A percentile compares a stretch with the other conserved stretches of the same genome.
Evolutionary conservation across 495 filamentous ascomycete species (phyloP).

Genomic region (Aspergillus kassunensis): DNA sequence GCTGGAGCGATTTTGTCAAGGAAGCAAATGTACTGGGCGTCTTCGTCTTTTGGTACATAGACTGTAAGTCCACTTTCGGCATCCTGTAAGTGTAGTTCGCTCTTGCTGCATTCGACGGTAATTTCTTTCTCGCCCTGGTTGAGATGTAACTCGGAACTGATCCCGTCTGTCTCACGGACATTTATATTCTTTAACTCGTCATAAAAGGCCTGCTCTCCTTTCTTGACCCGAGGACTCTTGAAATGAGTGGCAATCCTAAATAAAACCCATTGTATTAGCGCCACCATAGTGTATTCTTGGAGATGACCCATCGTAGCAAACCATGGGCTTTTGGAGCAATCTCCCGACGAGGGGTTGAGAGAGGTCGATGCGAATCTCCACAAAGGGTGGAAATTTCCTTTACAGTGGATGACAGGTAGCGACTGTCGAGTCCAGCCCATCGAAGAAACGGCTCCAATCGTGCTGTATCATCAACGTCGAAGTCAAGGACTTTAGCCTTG

Average conservation of each 20-base stretch:
- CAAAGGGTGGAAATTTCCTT: constrained; percentile 30
- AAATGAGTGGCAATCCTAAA: constrained; percentile 24
- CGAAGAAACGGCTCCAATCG: constrained; percentile 30
- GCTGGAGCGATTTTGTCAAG: constrained; percentile 23
- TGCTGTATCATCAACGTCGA: constrained; percentile 28
- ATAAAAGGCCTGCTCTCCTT: constrained; percentile 21
- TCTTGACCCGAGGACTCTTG: constrained; percentile 28
- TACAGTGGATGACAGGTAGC: constrained; percentile 33
- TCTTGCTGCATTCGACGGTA: constrained; percentile 15
- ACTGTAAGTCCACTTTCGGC: constrained; percentile 21
- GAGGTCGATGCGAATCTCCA: constrained; percentile 11
- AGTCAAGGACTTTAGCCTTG: constrained; percentile 35
- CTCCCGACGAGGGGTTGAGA: constrained; percentile 20
- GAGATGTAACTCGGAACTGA: constrained; percentile 24
- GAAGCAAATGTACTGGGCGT: constrained; percentile 32
- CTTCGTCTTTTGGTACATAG: constrained; percentile 34
- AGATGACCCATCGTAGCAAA: constrained; percentile 30
- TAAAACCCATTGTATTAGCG: not conserved
- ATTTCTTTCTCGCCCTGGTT: constrained; percentile 21
- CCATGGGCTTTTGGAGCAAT: constrained; percentile 32
- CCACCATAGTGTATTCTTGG: not conserved
- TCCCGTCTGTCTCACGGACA: constrained; percentile 27
- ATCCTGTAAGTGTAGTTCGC: constrained; percentile 31
- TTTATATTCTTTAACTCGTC: constrained; percentile 20
- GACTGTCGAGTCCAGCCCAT: constrained; percentile 26